Evolutionary conservation across 2,329 filamentous ascomycete species (phyloP).

Genomic region (Pseudogymnoascus sp.): DNA sequence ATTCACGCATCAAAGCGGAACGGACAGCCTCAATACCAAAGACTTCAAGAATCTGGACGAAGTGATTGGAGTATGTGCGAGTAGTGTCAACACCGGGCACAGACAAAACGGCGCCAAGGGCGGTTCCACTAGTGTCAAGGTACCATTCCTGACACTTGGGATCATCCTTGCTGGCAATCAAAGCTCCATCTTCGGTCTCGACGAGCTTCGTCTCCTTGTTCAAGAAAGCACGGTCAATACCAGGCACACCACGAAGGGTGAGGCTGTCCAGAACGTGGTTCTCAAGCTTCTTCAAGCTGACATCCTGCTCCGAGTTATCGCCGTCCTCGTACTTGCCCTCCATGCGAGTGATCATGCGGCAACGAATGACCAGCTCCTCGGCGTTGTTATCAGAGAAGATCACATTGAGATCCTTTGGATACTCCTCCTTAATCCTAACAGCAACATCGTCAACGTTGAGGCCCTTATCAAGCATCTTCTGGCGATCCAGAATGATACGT

Average conservation of each 20-base stretch:
- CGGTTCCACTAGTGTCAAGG: constrained; percentile 87
- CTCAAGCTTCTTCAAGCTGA: constrained; percentile 87
- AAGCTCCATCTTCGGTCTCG: constrained; percentile 61
- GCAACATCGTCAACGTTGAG: constrained; percentile 89
- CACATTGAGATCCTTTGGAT: constrained; percentile 76
- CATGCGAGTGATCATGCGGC: constrained; percentile 67
- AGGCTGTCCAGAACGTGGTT: constrained; percentile 86
- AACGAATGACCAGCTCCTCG: constrained; percentile 87
- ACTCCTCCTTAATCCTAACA: constrained; percentile 80
- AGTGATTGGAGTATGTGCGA: constrained; percentile 89
- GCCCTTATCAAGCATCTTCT: constrained; percentile 92
- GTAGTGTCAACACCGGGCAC: constrained; percentile 82
- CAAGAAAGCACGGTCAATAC: constrained; percentile 88
- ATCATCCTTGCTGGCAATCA: constrained; percentile 69
- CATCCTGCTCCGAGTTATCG: constrained; percentile 73
- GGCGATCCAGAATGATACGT: constrained; percentile 85
- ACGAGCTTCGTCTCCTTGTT: constrained; percentile 69
- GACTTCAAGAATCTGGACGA: constrained; percentile 89
- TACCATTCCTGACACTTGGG: constrained; percentile 84
- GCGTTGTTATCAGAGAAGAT: constrained; percentile 99
- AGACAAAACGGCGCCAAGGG: constrained; percentile 74
- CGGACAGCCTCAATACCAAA: constrained; percentile 96
- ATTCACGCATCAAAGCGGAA: constrained; percentile 75
- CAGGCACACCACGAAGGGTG: constrained; percentile 82
- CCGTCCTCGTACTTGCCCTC: constrained; percentile 67